A percentile compares a stretch with the other conserved stretches of the same genome.
These are phyloP conservation scores for Cytospora paraplurivora DNA, from an alignment of 2,329 filamentous ascomycete species.

Conservation along the genomic window DNA sequence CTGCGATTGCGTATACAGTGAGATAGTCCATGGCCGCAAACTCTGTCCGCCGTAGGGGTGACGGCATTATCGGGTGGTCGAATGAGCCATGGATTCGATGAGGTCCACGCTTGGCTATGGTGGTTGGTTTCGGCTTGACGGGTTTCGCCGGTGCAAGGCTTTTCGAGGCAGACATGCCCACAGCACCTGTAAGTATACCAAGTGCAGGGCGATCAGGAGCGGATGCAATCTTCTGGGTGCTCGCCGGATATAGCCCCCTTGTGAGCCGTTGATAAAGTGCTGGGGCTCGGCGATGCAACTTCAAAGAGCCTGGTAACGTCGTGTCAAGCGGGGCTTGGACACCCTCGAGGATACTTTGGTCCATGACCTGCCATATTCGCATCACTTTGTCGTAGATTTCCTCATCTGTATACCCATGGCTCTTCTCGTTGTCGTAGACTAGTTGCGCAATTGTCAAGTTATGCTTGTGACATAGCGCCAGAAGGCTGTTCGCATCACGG, in stretches of 20 bases:
- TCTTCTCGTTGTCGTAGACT: slow-evolving; percentile 56
- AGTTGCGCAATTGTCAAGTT: slow-evolving; percentile 55
- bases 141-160: slow-evolving; percentile 45
- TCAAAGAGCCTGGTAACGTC: slow-evolving; percentile 49
- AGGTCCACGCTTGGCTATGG: slow-evolving; percentile 37
- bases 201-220: slow-evolving; percentile 8
- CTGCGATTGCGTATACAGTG: slow-evolving; percentile 53
- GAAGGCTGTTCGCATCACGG: slow-evolving; percentile 48
- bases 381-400: slow-evolving; percentile 51
- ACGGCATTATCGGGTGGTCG: slow-evolving; percentile 49
- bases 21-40: slow-evolving; percentile 55
- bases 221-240: slow-evolving; percentile 18
- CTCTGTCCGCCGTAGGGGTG: slow-evolving; percentile 48
- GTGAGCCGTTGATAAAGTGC: slow-evolving; percentile 49
- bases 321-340: slow-evolving; percentile 48
- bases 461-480: slow-evolving; percentile 51
- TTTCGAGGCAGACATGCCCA: slow-evolving; percentile 16
- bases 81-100: slow-evolving; percentile 49
- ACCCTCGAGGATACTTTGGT: slow-evolving; percentile 52
- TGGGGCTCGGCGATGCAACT: slow-evolving; percentile 50
- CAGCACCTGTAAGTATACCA: slow-evolving; percentile 9
- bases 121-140: slow-evolving; percentile 47
- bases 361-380: slow-evolving; percentile 55
- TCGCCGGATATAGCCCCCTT: slow-evolving; percentile 47
- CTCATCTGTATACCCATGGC: slow-evolving; percentile 52